A percentile compares a stretch with the other conserved stretches of the same genome.
These are phyloP conservation scores for Penicillium waksmanii DNA, from an alignment of 495 filamentous ascomycete genomes.

Conservation along the genomic window DNA sequence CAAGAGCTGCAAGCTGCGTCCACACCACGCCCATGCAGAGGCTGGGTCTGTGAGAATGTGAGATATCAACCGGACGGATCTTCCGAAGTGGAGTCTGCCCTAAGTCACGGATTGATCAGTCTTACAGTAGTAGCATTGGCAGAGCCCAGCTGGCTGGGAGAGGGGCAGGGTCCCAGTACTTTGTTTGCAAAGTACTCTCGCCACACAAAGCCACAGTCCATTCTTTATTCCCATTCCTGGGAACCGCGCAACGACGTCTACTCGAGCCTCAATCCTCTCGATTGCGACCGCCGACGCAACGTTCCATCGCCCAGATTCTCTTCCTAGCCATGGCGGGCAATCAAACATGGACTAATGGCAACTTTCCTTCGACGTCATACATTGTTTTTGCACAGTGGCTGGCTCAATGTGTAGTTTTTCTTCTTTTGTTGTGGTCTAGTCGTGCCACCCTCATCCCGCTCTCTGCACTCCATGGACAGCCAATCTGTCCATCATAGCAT, in stretches of 20 bases:
- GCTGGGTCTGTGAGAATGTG: slow-evolving; percentile 32
- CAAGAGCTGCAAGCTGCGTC: slow-evolving; percentile 5
- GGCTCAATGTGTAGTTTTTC: slow-evolving; percentile 11
- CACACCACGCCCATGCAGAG: slow-evolving; percentile 24
- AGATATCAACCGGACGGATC: slow-evolving; percentile 30
- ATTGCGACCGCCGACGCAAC: slow-evolving; percentile 9
- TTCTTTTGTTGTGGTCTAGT: slow-evolving; percentile 8
- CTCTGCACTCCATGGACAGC: slow-evolving; percentile 9
- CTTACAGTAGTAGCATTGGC: background rate
- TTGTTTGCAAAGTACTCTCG: slow-evolving; percentile 5
- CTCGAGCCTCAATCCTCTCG: slow-evolving; percentile 18
- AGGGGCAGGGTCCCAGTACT: slow-evolving; percentile 1
- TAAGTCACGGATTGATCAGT: slow-evolving; percentile 5
- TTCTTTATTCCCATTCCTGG: slow-evolving; percentile 19
- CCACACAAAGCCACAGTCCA: slow-evolving; percentile 15
- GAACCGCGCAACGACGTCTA: slow-evolving; percentile 26
- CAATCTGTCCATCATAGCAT: background rate
- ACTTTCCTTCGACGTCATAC: slow-evolving; percentile 2
- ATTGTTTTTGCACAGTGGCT: slow-evolving; percentile 20
- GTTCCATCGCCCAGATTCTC: slow-evolving; percentile 26
- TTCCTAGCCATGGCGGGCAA: background rate
- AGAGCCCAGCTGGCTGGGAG: background rate
- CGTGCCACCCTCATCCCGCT: slow-evolving; percentile 9
- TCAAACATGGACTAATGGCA: background rate
- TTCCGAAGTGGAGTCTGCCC: slow-evolving; percentile 6